A percentile compares a stretch with the other conserved stretches of the same genome.
phyloP scores from a whole-genome alignment of 2,329 filamentous ascomycete species.

The Penicillium concentricum region DNA sequence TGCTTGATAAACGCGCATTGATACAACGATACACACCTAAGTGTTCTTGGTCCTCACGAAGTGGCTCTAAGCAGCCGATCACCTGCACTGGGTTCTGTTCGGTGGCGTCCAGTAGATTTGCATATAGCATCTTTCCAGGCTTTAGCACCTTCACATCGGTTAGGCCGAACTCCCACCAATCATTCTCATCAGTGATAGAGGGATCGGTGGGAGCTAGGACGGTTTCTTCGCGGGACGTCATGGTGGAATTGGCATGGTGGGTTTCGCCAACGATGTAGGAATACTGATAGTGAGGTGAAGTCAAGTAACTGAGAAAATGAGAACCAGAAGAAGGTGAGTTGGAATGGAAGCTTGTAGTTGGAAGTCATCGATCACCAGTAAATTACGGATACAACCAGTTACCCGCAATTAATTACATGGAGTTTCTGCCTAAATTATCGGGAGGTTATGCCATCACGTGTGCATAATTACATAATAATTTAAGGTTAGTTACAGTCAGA shows the following conservation, averaged over 20 bases:
- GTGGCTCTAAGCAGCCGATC: slow-evolving; percentile 50
- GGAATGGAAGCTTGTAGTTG: slow-evolving; percentile 12
- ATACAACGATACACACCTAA: slow-evolving; percentile 36
- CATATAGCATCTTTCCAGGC: slow-evolving; percentile 50
- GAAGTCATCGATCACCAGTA: slow-evolving; percentile 13
- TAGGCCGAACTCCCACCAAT: slow-evolving; percentile 61
- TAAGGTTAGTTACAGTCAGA: not conserved
- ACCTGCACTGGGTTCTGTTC: slow-evolving; percentile 56
- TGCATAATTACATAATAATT: not conserved
- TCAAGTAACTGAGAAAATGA: not conserved
- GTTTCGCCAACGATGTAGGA: slow-evolving; percentile 1
- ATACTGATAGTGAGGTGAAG: not conserved
- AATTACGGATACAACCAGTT: slow-evolving; percentile 19
- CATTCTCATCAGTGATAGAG: slow-evolving; percentile 49
- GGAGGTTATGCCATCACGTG: not conserved
- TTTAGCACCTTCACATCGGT: slow-evolving; percentile 54
- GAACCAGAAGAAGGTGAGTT: not conserved
- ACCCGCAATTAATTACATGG: slow-evolving; percentile 13
- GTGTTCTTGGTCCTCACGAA: slow-evolving; percentile 46
- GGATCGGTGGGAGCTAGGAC: slow-evolving; percentile 47
- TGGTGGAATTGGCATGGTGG: slow-evolving; percentile 40
- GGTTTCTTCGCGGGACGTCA: slow-evolving; percentile 47
- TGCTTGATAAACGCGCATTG: slow-evolving; percentile 10
- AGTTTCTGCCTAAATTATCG: not conserved
- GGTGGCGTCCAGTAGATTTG: slow-evolving; percentile 57